phyloP scores from a whole-genome alignment of 2,329 filamentous ascomycete genomes.

The Orbilia brochopaga region DNA sequence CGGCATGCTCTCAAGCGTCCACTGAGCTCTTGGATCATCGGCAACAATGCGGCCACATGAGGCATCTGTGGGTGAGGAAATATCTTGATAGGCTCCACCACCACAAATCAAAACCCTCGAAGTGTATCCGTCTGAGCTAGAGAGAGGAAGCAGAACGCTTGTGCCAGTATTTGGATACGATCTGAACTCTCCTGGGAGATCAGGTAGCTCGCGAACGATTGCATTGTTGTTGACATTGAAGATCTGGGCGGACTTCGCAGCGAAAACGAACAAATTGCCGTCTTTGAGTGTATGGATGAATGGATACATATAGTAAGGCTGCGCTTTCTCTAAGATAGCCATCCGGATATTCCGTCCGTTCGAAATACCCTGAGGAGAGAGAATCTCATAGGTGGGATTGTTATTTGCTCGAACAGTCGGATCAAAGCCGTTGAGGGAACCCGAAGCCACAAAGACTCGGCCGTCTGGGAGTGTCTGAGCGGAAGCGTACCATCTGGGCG shows the following conservation, averaged over 20 bases:
- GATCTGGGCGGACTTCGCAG: conserved; percentile 65
- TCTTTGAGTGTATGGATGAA: conserved; percentile 67
- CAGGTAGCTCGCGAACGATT: conserved; percentile 61
- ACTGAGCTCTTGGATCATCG: conserved; percentile 61
- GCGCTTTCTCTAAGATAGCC: conserved; percentile 65
- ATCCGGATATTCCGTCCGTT: conserved; percentile 62
- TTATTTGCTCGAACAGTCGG: conserved; percentile 65
- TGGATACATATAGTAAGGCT: conserved; percentile 68
- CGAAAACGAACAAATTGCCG: conserved; percentile 66
- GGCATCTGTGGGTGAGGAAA: conserved; percentile 66
- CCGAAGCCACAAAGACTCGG: conserved; percentile 67
- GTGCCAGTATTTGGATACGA: conserved; percentile 69
- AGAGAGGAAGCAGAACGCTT: conserved; percentile 65
- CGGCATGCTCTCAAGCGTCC: conserved; percentile 68
- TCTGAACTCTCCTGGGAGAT: conserved; percentile 65
- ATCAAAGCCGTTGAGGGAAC: conserved; percentile 66
- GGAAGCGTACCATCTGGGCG: conserved; percentile 67
- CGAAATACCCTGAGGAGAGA: conserved; percentile 62
- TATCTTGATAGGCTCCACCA: conserved; percentile 67
- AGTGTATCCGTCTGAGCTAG: conserved; percentile 63
- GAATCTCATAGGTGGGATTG: conserved; percentile 69
- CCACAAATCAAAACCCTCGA: conserved; percentile 67
- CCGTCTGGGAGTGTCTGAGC: conserved; percentile 67
- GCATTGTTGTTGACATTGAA: conserved; percentile 63
- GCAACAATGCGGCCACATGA: conserved; percentile 67